Evolutionary conservation across 2,329 filamentous ascomycete genomes (phyloP), one percentile per base, ranked within the genome.

Genomic region (Hypoxylon sp.): DNA sequence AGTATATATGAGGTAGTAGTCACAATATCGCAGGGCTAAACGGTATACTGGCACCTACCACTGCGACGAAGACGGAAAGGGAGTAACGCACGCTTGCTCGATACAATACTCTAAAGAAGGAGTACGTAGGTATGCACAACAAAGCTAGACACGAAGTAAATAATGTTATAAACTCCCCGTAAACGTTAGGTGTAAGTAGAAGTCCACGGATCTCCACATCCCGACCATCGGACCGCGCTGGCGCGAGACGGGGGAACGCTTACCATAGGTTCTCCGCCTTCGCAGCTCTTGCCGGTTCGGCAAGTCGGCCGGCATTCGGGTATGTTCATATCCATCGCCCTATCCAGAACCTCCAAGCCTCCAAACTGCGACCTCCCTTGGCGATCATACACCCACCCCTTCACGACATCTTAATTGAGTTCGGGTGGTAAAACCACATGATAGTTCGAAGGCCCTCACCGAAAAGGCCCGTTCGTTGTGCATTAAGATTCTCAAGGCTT

Each of bases 221-320:
- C 71, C 72, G 72, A 73, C 53, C 9, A 71, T 69, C 69, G 71
- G 72, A 73, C 50, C 71, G 70, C 61, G 57, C 36, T 30, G 32
- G 53, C 22, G 45, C 36, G 28, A 48, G 20, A 18, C 59, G 55
- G 55, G 55, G 55, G 9, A 52, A 30, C 42, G 48, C 55, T 44
- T 61, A 45, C 36, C 50, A 64, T 67, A 69, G 55, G 56, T 56
- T 49, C 67, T 61, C 68, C 69, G 61, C 67, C 64, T 66, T 14
- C 11, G n/a, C 40, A 66, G 55, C 51, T 60, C 26, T 20, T n/a
- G 18, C 63, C 65, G 64, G 59, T 30, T 58, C 65, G 67, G 65
- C 63, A 65, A 57, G 28, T 58, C 48, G 2, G 24, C 57, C 56
- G 62, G 62, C 49, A 62, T 32, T 56, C 33, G 26, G 24, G 32